Conservation (phyloP, 768 basidiomycete species). For the Rhodotorula graminis region DNA sequence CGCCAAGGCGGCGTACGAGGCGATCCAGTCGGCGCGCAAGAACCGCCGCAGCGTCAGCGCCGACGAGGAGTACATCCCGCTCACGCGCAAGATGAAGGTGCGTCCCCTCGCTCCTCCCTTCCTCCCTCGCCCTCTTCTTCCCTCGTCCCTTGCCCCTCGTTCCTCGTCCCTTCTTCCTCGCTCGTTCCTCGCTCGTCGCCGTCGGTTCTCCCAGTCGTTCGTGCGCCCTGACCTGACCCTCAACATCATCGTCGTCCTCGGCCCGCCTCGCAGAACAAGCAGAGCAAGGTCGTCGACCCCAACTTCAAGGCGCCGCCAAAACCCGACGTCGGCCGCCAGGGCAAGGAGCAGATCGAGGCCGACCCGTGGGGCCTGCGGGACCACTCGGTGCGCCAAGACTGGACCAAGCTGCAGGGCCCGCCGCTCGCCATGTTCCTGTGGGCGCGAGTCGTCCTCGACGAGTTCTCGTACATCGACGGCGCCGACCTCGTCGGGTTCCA, state of each 20-base stretch:
- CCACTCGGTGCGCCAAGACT: conserved; percentile 62
- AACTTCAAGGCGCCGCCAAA: conserved; percentile 4
- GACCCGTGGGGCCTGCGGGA: conserved; percentile 63
- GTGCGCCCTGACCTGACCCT: too few relatives aligned
- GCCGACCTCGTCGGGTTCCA: conserved; percentile 74
- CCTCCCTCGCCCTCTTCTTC: too few relatives aligned
- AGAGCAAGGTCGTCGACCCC: conserved; percentile 51
- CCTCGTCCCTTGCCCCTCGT: background rate
- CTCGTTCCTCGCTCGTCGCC: too few relatives aligned
- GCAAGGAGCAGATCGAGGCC: background rate
- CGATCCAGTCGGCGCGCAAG: conserved; percentile 58
- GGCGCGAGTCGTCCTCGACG: conserved; percentile 79
- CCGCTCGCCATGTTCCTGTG: conserved; percentile 79
- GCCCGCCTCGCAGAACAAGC: conserved; percentile 48
- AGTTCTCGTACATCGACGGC: conserved; percentile 86
- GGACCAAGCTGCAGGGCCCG: conserved; percentile 72
- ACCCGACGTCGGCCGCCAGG: background rate
- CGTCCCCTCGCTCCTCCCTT: conserved; percentile 1
- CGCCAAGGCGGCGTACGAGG: conserved; percentile 57
- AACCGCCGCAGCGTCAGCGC: conserved; percentile 48
- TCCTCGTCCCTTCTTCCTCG: too few relatives aligned
- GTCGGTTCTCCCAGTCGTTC: too few relatives aligned
- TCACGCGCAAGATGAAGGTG: conserved; percentile 9
- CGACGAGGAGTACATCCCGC: conserved; percentile 45
- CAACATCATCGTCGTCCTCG: too few relatives aligned